Base-by-base conservation (phyloP, 2,329 filamentous ascomycete genomes). In the Neofusicoccum kwambonambiense region DNA sequence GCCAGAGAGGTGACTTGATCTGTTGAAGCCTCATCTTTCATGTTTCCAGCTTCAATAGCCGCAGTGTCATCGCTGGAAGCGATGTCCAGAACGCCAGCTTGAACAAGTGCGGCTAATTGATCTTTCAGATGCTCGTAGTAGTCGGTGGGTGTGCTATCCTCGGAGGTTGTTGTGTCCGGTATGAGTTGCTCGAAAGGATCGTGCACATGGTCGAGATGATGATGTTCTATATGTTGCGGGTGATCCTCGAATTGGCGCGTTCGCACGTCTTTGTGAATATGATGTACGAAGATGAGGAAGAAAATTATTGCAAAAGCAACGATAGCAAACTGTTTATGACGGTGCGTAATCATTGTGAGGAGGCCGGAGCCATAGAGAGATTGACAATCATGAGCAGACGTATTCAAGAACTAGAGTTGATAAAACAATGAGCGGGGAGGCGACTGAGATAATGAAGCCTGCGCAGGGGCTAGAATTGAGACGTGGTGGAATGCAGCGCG, bases 401-500 rank as follows among this genome's bases (percentile, higher is more conserved):
- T 3, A 19, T 39, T 13, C 27, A 15, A 19, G 15, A 35, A 19
- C n/a, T 12, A 22, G 3, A 45, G n/a, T 15, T 37, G 31, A 13
- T 27, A 39, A 47, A 39, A 13, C 44, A n/a, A 45, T 12, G 39
- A 58, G 42, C 12, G 31, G 42, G 41, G n/a, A 47, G 31, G 41
- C 8, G 9, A 37, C 17, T 37, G 17, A 11, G 22, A 19, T 17
- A 37, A 19, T 5, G 11, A 19, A 19, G 22, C 8, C 42, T 47
- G 5, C 42, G 17, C 42, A 60, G 56, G 42, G 56, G 56, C 41
- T 19, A 13, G 34, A 19, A 19, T 37, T 19, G 9, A 37, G 54
- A 37, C 15, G 27, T 42, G n/a, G 42, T 47, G 56, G 56, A 60
- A 60, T 60, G 56, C 17, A 60, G 17, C 56, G 31, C 49, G 42